Evolutionary conservation across 2,329 filamentous ascomycete species (phyloP), one percentile per base, ranked within the genome.

Genomic region (Pseudomassariella vexata): DNA sequence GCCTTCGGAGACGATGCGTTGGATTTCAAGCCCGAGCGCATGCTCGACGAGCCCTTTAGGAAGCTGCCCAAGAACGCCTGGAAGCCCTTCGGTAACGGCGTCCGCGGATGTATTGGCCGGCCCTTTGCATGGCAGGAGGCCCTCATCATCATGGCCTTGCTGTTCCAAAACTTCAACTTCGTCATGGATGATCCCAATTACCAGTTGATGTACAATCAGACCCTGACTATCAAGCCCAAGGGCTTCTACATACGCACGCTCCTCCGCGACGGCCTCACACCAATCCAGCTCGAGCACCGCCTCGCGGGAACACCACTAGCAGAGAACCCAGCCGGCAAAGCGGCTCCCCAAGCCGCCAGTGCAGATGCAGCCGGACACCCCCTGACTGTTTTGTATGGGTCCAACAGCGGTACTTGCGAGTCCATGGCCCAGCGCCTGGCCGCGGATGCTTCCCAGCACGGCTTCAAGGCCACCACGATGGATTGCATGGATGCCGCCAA

Each of bases 1-100:
- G 73, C 85, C 0, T 87, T 65, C 29, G 82, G 82, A 1, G 66
- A 73, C 0, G 79, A 84, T 37, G 79, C 79, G 1, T 52, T 70
- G 1, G 69, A 76, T 14, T 88, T 84, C 58, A 68, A 66, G 33
- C 83, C 84, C 0, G 83, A 87, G 50, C 66, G 82, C 8, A 85
- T 87, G 80, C 56, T 80, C 1, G 78, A 84, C 23, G 80, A 79
- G 10, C 66, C 72, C 16, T 87, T 86, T 46, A 71, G 76, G 38
- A 72, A 73, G 17, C 65, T 84, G 5, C 79, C 76, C 19, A 67
- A 68, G 10, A 75, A 74, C 33, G 68, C 69, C 19, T 82, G 76
- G 78, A 83, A 84, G 57, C 81, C 84, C 3, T 89, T 88, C 44
- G 85, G 84, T 2, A 82, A 83, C 36, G 83, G 83, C 2, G 65